phyloP scores from a whole-genome alignment of 1,139 yeast species.

The Protomyces inouyei region DNA sequence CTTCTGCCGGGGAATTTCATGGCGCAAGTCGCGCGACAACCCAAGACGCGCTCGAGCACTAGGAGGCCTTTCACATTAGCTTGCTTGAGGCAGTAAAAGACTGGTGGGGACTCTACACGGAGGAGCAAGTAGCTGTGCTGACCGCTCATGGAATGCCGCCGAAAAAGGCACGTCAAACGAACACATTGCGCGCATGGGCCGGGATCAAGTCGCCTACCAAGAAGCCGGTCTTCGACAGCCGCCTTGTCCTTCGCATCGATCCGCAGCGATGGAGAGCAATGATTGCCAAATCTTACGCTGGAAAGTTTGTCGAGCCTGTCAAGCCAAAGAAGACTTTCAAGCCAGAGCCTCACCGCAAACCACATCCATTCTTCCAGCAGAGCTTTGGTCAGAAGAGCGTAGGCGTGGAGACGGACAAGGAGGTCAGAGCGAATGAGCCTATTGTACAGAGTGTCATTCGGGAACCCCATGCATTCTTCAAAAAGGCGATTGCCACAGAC shows the following conservation, averaged over 20 bases:
- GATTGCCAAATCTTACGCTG: not conserved
- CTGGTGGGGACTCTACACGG: too few species aligned
- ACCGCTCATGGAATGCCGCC: not conserved
- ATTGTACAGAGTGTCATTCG: too few species aligned
- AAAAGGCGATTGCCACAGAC: not conserved
- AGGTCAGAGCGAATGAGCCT: not conserved
- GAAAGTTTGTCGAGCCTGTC: not conserved
- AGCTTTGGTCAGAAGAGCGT: not conserved
- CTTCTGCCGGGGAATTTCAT: too few species aligned
- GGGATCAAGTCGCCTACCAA: slow-evolving; percentile 5
- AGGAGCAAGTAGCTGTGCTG: too few species aligned
- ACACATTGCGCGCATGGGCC: slow-evolving; percentile 16
- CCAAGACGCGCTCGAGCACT: too few species aligned
- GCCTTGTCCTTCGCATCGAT: not conserved
- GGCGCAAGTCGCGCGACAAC: too few species aligned
- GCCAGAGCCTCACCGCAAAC: not conserved
- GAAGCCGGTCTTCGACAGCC: not conserved
- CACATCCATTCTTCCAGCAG: not conserved
- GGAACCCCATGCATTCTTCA: not conserved
- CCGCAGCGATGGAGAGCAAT: not conserved
- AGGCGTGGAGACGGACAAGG: not conserved
- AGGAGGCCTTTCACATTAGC: too few species aligned
- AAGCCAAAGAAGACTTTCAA: not conserved
- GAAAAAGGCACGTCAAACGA: slow-evolving; percentile 4
- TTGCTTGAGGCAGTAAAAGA: too few species aligned